Percentiles rank a stretch among this genome's conserved stretches.
phyloP scores from a whole-genome alignment of 345 rosid species.

The Eucalyptus polyanthemos region DNA sequence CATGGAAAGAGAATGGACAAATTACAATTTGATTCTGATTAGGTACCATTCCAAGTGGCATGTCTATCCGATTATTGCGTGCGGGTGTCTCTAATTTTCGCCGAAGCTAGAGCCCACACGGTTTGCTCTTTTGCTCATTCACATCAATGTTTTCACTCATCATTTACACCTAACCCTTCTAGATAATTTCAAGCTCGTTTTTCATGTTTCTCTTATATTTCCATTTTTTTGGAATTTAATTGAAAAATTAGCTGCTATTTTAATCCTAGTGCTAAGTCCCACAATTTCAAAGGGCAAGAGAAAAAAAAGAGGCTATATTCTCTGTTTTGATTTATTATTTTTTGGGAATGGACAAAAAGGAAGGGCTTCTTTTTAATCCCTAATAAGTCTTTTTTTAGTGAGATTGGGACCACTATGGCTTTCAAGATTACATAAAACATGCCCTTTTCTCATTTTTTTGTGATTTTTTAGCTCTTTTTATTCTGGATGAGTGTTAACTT shows the following conservation, averaged over 20 bases:
- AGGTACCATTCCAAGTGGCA: not conserved
- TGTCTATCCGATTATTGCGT: not conserved
- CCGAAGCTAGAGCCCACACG: not conserved
- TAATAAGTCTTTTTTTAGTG: not conserved
- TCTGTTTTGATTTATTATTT: not conserved
- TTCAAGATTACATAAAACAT: not conserved
- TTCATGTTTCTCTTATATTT: not conserved
- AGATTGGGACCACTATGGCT: not conserved
- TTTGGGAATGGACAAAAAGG: not conserved
- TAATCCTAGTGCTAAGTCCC: not conserved
- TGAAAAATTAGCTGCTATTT: not conserved
- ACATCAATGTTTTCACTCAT: not conserved
- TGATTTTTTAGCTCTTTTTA: not conserved
- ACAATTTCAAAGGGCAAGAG: not conserved
- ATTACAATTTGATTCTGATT: not conserved
- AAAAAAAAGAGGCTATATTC: not conserved
- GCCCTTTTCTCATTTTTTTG: not conserved
- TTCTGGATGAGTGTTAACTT: not conserved
- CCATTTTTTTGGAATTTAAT: not conserved
- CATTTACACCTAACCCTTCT: not conserved
- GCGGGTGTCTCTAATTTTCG: not conserved
- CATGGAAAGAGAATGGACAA: not conserved
- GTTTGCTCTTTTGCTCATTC: not conserved
- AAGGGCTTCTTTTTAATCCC: not conserved
- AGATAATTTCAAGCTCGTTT: not conserved